These are phyloP conservation scores for Begonia loranthoides DNA, from an alignment of 306 rosid genomes.

Conservation along the genomic window DNA sequence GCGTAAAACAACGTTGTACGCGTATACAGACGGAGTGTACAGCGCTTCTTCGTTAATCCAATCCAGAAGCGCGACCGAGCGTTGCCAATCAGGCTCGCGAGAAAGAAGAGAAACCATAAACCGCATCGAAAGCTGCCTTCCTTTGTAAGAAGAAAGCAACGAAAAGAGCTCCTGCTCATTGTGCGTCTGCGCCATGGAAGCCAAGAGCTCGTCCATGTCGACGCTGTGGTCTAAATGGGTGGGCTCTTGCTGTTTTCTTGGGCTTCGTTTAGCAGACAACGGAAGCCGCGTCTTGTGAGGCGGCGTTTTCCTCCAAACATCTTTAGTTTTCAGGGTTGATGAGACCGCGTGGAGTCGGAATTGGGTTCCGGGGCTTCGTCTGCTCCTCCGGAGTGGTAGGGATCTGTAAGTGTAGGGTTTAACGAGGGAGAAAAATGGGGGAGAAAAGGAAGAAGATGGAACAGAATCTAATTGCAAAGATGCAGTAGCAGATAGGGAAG, in stretches of 20 bases:
- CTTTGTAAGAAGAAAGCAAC: conserved; percentile 43
- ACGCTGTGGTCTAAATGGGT: conserved; percentile 45
- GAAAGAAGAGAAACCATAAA: conserved; percentile 77
- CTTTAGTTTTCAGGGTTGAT: conserved; percentile 23
- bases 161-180: conserved; percentile 51
- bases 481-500: conserved; percentile 16
- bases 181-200: conserved; percentile 38
- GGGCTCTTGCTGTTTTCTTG: conserved; percentile 22
- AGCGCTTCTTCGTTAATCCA: conserved; percentile 78
- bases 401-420: conserved; percentile 8
- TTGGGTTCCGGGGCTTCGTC: conserved; percentile 6
- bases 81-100: conserved; percentile 81
- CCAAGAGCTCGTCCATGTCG: conserved; percentile 63
- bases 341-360: conserved; percentile 6
- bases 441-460: conserved; percentile 13
- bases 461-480: conserved; percentile 7
- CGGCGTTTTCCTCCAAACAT: conserved; percentile 50
- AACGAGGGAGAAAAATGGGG: conserved; percentile 10
- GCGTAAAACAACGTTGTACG: conserved; percentile 71
- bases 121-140: conserved; percentile 54
- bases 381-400: conserved; percentile 7
- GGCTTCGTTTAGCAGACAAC: conserved; percentile 10
- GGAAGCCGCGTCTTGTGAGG: conserved; percentile 13
- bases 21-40: conserved; percentile 62
- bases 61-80: conserved; percentile 71